Conservation (phyloP, 371 early-diverging fungal species). For the Batrachochytrium dendrobatidis region DNA sequence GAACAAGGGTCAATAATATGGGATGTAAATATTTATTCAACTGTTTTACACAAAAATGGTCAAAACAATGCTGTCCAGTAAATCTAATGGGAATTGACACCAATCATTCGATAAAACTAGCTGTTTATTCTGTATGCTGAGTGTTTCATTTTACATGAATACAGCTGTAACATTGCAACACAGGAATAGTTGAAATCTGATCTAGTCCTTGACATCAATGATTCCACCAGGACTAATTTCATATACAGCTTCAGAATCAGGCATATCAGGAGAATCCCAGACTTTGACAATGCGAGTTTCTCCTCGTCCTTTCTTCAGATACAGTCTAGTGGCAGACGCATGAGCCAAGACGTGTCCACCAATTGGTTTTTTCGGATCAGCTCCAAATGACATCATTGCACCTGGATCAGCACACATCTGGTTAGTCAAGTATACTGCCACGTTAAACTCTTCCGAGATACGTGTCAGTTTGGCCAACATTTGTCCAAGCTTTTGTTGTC, state of each 20-base stretch:
- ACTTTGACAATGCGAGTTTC: conserved; percentile 45
- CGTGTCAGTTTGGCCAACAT: conserved; percentile 72
- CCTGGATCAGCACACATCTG: conserved; percentile 51
- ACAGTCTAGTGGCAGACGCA: conserved; percentile 74
- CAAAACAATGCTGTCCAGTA: no score
- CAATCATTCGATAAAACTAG: no score
- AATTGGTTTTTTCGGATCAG: conserved; percentile 97
- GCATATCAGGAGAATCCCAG: conserved; percentile 28
- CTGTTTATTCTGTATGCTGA: no score
- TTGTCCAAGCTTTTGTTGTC: conserved; percentile 80
- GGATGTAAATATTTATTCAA: no score
- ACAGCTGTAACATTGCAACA: no score
- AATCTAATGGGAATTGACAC: no score
- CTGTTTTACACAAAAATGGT: no score
- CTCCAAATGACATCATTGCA: conserved; percentile 37
- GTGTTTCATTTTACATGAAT: no score
- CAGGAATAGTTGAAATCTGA: no score
- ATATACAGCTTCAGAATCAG: conserved; percentile 13
- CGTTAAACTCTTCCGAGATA: conserved; percentile 81
- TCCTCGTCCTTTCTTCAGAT: conserved; percentile 54
- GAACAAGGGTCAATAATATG: no score
- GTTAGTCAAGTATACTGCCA: conserved; percentile 85
- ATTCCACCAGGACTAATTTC: conserved; percentile 35
- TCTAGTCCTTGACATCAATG: conserved; percentile 24
- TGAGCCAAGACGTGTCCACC: conserved; percentile 98